Evolutionary conservation across 1,284 basidiomycete species (phyloP).

Genomic region (Pyrrhoderma noxium): DNA sequence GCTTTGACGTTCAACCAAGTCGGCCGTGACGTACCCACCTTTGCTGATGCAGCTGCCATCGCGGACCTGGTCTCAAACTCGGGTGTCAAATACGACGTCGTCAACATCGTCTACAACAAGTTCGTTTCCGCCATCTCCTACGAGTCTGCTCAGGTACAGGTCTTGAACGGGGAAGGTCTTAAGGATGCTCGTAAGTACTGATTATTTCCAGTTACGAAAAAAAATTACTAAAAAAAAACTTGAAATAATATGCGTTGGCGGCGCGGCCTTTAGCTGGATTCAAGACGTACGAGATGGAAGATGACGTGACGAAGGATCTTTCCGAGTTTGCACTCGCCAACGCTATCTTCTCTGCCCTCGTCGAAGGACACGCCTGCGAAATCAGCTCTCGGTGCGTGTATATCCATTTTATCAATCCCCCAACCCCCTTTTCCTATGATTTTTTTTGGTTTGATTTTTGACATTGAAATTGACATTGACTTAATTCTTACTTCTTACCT

Average conservation of each 20-base stretch:
- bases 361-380: slow-evolving; percentile 95
- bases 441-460: too few species aligned
- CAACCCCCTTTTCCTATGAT: too few species aligned
- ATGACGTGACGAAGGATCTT: slow-evolving; percentile 90
- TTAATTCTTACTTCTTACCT: too few species aligned
- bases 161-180: slow-evolving; percentile 77
- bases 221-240: too few species aligned
- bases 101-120: slow-evolving; percentile 90
- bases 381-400: slow-evolving; percentile 71
- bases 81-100: slow-evolving; percentile 83
- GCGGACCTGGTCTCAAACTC: slow-evolving; percentile 90
- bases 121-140: slow-evolving; percentile 94
- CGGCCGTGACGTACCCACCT: slow-evolving; percentile 95
- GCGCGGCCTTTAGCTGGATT: slow-evolving; percentile 73
- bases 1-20: slow-evolving; percentile 94
- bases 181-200: slow-evolving; percentile 62
- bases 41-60: slow-evolving; percentile 90
- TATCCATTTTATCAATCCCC: neutral
- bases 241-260: too few species aligned
- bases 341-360: slow-evolving; percentile 90
- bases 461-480: too few species aligned
- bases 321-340: slow-evolving; percentile 96
- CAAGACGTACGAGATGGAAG: slow-evolving; percentile 93
- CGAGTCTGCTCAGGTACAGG: slow-evolving; percentile 70
- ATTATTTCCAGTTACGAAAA: neutral